Evolutionary conservation across 164 flowering plant genomes (phyloP).

Genomic region (Santalum album): DNA sequence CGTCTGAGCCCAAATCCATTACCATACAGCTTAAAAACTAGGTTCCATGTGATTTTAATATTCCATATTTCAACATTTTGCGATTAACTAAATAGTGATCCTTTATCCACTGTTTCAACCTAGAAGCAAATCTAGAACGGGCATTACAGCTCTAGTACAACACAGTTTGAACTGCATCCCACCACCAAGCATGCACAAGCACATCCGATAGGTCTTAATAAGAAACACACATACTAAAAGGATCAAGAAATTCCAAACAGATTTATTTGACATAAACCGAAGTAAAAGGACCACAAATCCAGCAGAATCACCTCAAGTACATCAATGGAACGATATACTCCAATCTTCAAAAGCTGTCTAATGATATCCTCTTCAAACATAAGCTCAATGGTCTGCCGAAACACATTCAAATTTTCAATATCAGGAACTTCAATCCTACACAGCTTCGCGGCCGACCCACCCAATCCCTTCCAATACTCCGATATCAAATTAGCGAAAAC

Average conservation of each 20-base stretch:
- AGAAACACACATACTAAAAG: background rate
- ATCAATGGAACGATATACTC: constrained; percentile 57
- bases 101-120: no score
- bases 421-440: constrained; percentile 77
- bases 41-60: no score
- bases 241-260: background rate
- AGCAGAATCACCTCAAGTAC: constrained; percentile 63
- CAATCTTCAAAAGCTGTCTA: constrained; percentile 40
- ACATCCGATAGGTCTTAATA: background rate
- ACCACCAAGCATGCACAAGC: no score
- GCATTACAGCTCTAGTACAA: no score
- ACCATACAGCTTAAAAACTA: no score
- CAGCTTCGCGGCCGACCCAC: constrained; percentile 17
- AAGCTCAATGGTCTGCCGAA: constrained; percentile 71
- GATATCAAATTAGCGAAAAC: constrained; percentile 54
- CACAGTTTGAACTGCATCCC: no score
- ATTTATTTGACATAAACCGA: background rate
- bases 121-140: no score
- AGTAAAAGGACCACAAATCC: background rate
- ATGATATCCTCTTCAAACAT: constrained; percentile 66
- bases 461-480: constrained; percentile 19
- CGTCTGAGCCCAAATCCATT: no score
- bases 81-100: no score
- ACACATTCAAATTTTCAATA: constrained; percentile 57
- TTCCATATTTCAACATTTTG: no score